These are phyloP conservation scores for Saccharum officinarum DNA, from an alignment of 176 grass and related monocot genomes.

Conservation along the genomic window DNA sequence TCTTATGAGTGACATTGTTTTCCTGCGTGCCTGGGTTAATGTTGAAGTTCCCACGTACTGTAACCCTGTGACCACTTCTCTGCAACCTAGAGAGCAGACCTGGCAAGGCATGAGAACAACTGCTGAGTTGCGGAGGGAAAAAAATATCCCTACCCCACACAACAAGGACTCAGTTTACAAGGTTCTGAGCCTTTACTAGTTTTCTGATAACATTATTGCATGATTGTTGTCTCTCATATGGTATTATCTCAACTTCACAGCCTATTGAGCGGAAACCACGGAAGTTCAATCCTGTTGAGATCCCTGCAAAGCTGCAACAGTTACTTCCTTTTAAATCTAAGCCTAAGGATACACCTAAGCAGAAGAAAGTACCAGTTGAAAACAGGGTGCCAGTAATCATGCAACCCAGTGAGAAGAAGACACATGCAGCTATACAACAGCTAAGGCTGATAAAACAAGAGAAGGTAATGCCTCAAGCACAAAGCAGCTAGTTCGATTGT, in stretches of 20 bases:
- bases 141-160: constrained; percentile 65
- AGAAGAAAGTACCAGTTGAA: constrained; percentile 36
- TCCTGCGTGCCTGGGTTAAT: constrained; percentile 89
- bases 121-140: constrained; percentile 62
- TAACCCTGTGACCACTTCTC: constrained; percentile 73
- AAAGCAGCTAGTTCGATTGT: not conserved
- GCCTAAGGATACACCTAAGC: constrained; percentile 62
- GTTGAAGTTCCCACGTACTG: constrained; percentile 78
- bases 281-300: constrained; percentile 84
- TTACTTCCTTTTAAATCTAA: constrained; percentile 81
- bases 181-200: constrained; percentile 37
- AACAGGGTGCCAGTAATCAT: constrained; percentile 67
- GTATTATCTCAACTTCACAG: constrained; percentile 42
- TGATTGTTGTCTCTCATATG: not conserved
- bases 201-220: constrained; percentile 1
- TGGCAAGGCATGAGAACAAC: constrained; percentile 96
- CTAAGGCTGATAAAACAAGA: constrained; percentile 69
- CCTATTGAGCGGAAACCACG: constrained; percentile 73
- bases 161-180: constrained; percentile 93
- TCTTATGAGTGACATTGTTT: constrained; percentile 98
- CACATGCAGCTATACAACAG: constrained; percentile 55
- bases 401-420: constrained; percentile 60
- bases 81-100: constrained; percentile 62
- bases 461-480: constrained; percentile 49
- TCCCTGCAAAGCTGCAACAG: constrained; percentile 79